These are phyloP conservation scores for Lipomyces chichibuensis DNA, from an alignment of 805 yeast species.

Conservation along the genomic window DNA sequence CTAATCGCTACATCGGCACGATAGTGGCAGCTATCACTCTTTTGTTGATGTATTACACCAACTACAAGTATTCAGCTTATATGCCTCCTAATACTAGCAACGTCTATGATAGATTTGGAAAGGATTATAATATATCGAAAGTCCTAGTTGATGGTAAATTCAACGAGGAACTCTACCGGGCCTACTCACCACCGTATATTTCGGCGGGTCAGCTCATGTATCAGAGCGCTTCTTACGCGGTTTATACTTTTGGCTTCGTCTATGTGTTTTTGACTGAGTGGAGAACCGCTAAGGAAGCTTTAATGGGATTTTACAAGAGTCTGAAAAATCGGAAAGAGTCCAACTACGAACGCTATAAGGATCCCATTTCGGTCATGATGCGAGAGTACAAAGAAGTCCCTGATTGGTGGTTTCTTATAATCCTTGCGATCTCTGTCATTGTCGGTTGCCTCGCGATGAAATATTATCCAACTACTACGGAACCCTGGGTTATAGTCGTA, in stretches of 20 bases:
- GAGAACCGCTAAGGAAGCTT: slow-evolving; percentile 63
- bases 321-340: slow-evolving; percentile 54
- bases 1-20: slow-evolving; percentile 45
- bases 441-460: slow-evolving; percentile 47
- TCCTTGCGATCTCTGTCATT: slow-evolving; percentile 54
- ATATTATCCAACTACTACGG: slow-evolving; percentile 48
- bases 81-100: slow-evolving; percentile 54
- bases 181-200: slow-evolving; percentile 38
- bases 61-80: slow-evolving; percentile 54
- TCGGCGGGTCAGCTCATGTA: slow-evolving; percentile 54
- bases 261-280: slow-evolving; percentile 63
- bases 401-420: slow-evolving; percentile 60
- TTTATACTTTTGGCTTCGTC: slow-evolving; percentile 65
- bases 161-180: slow-evolving; percentile 5
- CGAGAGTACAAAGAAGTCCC: slow-evolving; percentile 61
- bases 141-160: slow-evolving; percentile 47
- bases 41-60: slow-evolving; percentile 49
- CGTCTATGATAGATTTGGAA: slow-evolving; percentile 51
- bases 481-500: slow-evolving; percentile 58
- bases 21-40: slow-evolving; percentile 43
- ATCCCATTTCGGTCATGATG: slow-evolving; percentile 48
- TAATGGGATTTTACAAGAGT: slow-evolving; percentile 54
- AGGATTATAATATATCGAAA: slow-evolving; percentile 49
- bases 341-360: slow-evolving; percentile 60
- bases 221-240: slow-evolving; percentile 43